These are phyloP conservation scores for Solanum rostratum DNA, from an alignment of 257 asterid genomes.

Conservation along the genomic window DNA sequence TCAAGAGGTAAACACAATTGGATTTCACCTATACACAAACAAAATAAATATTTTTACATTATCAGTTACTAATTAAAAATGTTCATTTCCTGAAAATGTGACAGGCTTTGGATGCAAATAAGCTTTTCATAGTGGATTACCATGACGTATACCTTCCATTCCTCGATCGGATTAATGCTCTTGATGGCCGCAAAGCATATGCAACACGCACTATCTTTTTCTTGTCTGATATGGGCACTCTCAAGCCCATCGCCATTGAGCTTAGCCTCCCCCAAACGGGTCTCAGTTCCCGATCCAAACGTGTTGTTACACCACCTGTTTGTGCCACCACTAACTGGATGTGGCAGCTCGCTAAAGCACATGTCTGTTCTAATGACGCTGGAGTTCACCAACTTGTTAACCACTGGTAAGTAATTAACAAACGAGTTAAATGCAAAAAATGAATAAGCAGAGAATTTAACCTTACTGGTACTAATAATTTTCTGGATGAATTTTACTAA, in stretches of 20 bases:
- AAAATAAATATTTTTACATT: background rate
- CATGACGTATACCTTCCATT: slow-evolving; percentile 85
- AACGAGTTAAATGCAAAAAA: background rate
- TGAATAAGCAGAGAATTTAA: background rate
- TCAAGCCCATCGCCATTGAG: slow-evolving; percentile 85
- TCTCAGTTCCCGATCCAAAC: slow-evolving; percentile 40
- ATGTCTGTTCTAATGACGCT: slow-evolving; percentile 93
- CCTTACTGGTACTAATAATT: background rate
- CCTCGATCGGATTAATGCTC: slow-evolving; percentile 66
- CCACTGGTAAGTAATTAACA: slow-evolving; percentile 59
- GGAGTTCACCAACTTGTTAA: slow-evolving; percentile 95
- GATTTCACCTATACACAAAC: background rate
- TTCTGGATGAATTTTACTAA: background rate
- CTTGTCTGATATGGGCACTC: slow-evolving; percentile 63
- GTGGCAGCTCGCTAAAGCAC: slow-evolving; percentile 93
- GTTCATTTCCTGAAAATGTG: background rate
- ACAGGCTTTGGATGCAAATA: slow-evolving; percentile 73
- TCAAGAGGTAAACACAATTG: slow-evolving; percentile 47
- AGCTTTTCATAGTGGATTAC: slow-evolving; percentile 65
- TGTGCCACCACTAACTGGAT: slow-evolving; percentile 74
- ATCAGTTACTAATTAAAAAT: background rate
- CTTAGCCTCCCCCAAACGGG: slow-evolving; percentile 59
- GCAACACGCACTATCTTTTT: slow-evolving; percentile 77
- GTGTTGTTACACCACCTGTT: slow-evolving; percentile 62
- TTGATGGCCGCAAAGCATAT: slow-evolving; percentile 80